phyloP scores from a whole-genome alignment of 2,329 filamentous ascomycete genomes.

The Zarea fungicola region DNA sequence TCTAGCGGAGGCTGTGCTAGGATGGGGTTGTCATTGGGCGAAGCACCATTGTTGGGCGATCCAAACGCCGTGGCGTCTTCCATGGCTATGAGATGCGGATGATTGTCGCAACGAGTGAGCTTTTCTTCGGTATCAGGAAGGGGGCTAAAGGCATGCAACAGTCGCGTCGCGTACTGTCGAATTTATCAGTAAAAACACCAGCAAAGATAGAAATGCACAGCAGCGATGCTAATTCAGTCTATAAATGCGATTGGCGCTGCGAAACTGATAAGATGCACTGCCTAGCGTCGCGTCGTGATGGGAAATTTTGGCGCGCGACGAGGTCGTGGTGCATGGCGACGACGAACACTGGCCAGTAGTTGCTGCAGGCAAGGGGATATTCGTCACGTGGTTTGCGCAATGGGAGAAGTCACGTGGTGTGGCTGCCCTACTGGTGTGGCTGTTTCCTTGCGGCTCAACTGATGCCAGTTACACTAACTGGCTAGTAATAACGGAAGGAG shows the following conservation, averaged over 20 bases:
- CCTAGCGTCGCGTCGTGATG: conserved; percentile 20
- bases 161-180: conserved; percentile 12
- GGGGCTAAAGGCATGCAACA: conserved; percentile 4
- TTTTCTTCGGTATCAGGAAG: conserved; percentile 19
- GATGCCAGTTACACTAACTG: too few relatives aligned
- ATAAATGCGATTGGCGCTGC: conserved; percentile 12
- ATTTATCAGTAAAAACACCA: conserved; percentile 8
- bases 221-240: conserved; percentile 12
- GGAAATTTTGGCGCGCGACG: conserved; percentile 15
- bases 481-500: not conserved
- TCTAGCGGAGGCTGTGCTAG: conserved; percentile 50
- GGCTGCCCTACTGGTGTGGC: too few relatives aligned
- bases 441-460: not conserved
- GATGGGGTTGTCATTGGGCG: conserved; percentile 39
- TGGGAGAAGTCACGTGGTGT: not conserved
- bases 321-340: conserved; percentile 12
- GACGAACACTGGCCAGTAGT: conserved; percentile 4
- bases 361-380: conserved; percentile 10
- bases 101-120: conserved; percentile 8
- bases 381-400: conserved; percentile 7
- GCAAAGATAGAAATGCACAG: conserved; percentile 4
- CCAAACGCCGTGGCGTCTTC: conserved; percentile 54
- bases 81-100: conserved; percentile 37
- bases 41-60: conserved; percentile 51
- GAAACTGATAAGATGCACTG: conserved; percentile 11